Base-by-base conservation (phyloP, 1,139 yeast genomes). In the Pichia sp. region DNA sequence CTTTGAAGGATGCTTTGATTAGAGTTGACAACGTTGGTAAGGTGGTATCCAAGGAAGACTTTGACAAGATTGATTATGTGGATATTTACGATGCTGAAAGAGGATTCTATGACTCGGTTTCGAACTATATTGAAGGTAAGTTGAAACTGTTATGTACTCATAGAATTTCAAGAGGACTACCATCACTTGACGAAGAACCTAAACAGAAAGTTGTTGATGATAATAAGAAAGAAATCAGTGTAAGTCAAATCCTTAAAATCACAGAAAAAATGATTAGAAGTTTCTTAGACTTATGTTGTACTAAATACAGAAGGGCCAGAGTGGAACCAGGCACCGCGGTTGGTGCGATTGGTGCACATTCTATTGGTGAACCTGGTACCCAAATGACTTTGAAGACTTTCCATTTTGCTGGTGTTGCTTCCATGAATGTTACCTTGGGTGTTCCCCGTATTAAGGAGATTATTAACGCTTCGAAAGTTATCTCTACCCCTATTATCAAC, bases 301-400 rank as follows among this genome's bases (percentile, higher is more conserved):
- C 78, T 63, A 95, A 95, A 72, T 95, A 93, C 66, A 84, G 84
- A 55, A 80, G 87, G 63, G 97, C 99, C 14, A 86, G 85, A 72
- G 98, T 95, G 27, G 99, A 95, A 69, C 99, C 99, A 1, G 99
- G 99, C 61, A 93, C 99, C 8, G 99, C 99, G 99, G 99, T 95
- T 57, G 99, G 99, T 77, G 97, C 93, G 54, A 83, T 93, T 68
- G 99, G 99, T 55, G 99, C 99, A 1, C 99, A 93, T 76, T 91
- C 97, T 49, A 93, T 93, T 75, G 99, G 99, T 77, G 99, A 93
- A 73, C 99, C 99, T 52, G 99, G 99, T 30, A 93, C 99, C 31
- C 99, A 93, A 75, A 93, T 93, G 99, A 93, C 99, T 0, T 81
- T 93, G 75, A 93, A 93, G 71, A 93, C 99, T 64, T 95, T 95